phyloP scores from a whole-genome alignment of 352 stramenopile species.

The Pythium volutum region DNA sequence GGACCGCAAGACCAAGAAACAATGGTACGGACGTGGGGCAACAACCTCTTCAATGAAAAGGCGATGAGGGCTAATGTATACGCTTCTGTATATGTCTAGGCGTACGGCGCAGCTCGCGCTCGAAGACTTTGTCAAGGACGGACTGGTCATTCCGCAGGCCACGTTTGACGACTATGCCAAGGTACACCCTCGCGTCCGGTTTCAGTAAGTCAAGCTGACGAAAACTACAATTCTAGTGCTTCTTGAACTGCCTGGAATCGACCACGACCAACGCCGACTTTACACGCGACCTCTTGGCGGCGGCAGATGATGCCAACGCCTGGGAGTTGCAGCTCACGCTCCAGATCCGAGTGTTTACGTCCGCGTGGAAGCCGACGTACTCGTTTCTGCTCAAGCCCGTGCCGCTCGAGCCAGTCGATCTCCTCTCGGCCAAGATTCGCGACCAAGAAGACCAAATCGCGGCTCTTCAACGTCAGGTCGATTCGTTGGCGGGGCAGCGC shows the following conservation, averaged over 20 bases:
- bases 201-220: no score
- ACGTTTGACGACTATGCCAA: slow-evolving; percentile 12
- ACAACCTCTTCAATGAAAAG: no score
- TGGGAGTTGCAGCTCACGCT: slow-evolving; percentile 7
- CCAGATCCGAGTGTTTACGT: slow-evolving; percentile 6
- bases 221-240: no score
- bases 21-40: no score
- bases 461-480: background rate
- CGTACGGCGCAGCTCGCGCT: background rate
- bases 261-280: background rate
- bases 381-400: slow-evolving; percentile 13
- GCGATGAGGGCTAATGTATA: no score
- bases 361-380: slow-evolving; percentile 13
- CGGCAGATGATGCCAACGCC: background rate
- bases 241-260: background rate
- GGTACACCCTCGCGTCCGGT: no score
- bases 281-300: background rate
- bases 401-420: background rate
- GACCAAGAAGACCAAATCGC: slow-evolving; percentile 14
- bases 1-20: slow-evolving; percentile 13
- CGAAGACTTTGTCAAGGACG: background rate
- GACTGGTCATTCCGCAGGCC: slow-evolving; percentile 4
- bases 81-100: background rate
- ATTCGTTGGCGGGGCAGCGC: background rate
- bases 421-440: slow-evolving; percentile 8